A percentile compares a stretch with the other conserved stretches of the same genome.
Conservation (phyloP, 2,329 filamentous ascomycete genomes). For the Phaeophleospora eucalypticola region DNA sequence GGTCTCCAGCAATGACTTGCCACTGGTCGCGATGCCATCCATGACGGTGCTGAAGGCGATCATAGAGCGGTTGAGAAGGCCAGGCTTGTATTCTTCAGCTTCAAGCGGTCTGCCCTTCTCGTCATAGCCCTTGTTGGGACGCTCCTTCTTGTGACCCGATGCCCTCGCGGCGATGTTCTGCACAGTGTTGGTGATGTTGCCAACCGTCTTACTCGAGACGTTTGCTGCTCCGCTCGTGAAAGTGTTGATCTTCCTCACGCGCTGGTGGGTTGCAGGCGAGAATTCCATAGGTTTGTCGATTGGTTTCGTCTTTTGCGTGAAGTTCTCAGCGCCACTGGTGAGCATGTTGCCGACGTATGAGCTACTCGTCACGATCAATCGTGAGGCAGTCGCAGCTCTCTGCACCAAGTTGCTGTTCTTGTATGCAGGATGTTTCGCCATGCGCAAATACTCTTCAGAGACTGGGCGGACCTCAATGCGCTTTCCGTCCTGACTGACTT, state of each 20-base stretch:
- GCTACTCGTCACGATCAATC: slow-evolving; percentile 85
- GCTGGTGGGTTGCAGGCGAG: slow-evolving; percentile 74
- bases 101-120: slow-evolving; percentile 61
- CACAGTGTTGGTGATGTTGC: slow-evolving; percentile 74
- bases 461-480: slow-evolving; percentile 66
- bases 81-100: slow-evolving; percentile 69
- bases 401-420: slow-evolving; percentile 80
- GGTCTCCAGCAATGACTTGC: slow-evolving; percentile 69
- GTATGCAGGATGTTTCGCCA: slow-evolving; percentile 86
- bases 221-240: slow-evolving; percentile 75
- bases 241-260: slow-evolving; percentile 84
- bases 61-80: slow-evolving; percentile 88
- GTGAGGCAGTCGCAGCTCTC: slow-evolving; percentile 80
- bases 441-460: slow-evolving; percentile 66
- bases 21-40: slow-evolving; percentile 86
- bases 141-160: slow-evolving; percentile 56
- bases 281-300: slow-evolving; percentile 80
- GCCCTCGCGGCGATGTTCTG: slow-evolving; percentile 83
- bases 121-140: slow-evolving; percentile 58
- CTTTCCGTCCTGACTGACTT: slow-evolving; percentile 65
- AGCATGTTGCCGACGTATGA: slow-evolving; percentile 74
- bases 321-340: slow-evolving; percentile 71
- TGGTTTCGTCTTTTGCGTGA: slow-evolving; percentile 76
- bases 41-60: slow-evolving; percentile 95
- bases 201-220: slow-evolving; percentile 80